phyloP scores from a whole-genome alignment of 2,329 filamentous ascomycete genomes.

The Pestalotiopsis fici region DNA sequence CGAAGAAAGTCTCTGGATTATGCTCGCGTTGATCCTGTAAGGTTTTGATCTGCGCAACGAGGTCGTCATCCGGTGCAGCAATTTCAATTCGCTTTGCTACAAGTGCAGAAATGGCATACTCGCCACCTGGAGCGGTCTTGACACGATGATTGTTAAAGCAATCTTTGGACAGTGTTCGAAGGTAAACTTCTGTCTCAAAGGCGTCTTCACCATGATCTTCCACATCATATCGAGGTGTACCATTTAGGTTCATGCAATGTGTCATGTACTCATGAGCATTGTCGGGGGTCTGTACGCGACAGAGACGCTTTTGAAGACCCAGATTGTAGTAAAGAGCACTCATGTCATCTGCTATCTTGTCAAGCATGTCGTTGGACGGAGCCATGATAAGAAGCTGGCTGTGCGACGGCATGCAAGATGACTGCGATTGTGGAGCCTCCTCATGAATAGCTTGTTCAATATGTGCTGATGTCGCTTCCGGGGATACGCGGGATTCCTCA shows the following conservation, averaged over 20 bases:
- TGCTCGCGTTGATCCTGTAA: neutral
- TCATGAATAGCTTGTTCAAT: too few species aligned
- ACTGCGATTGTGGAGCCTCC: neutral
- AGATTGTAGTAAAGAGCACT: neutral
- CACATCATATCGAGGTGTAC: neutral
- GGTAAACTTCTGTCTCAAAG: neutral
- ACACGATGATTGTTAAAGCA: neutral
- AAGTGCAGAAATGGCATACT: neutral
- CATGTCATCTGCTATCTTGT: conserved; percentile 34
- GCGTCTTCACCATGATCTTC: neutral
- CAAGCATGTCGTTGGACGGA: neutral
- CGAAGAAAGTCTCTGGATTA: neutral
- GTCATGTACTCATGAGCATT: neutral
- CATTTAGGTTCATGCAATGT: neutral
- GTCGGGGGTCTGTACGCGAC: neutral
- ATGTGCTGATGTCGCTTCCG: too few species aligned
- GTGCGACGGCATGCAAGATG: neutral
- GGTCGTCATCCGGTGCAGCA: neutral
- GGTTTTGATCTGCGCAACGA: neutral
- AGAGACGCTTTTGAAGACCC: neutral
- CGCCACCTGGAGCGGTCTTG: neutral
- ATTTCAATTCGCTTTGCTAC: neutral
- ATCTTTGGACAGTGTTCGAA: neutral
- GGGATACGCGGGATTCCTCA: too few species aligned
- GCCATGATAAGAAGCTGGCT: neutral